Base-by-base conservation (phyloP, 805 yeast species). In the Candida silvatica region DNA sequence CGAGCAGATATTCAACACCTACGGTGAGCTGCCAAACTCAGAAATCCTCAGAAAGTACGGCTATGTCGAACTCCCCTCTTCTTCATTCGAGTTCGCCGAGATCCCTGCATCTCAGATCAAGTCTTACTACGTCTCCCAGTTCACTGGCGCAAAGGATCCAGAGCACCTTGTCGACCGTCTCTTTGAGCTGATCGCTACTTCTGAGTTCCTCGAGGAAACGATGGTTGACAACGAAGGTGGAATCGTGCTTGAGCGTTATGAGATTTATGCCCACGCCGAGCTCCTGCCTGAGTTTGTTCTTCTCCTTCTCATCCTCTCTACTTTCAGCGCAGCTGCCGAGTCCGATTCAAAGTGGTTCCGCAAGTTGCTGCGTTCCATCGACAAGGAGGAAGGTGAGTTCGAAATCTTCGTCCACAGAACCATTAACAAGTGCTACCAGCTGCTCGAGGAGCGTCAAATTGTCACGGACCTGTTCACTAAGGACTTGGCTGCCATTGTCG, bases 11-110 rank as follows among this genome's bases (percentile, higher is more conserved):
- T 88, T 72, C 58, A 90, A 90, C 58, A 80, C 86, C 0, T 90
- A 92, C 54, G 94, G 95, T 1, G 92, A 87, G 30, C 77, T 83
- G 44, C 92, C 97, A 25, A 90, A 88, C 54, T 64, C 90, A n/a
- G 97, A 92, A 49, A 67, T 92, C 22, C 62, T 92, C 37, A 71
- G 98, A 48, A 70, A 95, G 38, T 90, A 90, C 47, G 98, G 98
- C 0, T 90, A 84, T 48, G 92, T 86, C 18, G 96, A 88, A 58
- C 36, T 52, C 24, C 66, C 64, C 16, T 84, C 85, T 0, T 80
- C 92, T 2, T 72, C 70, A 31, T 74, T 64, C 51, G 97, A 90
- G 54, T 80, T 83, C 48, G 95, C 80, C 6, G 97, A 90, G 55
- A 47, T 90, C 3, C 65, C 77, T 2, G 44, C 79, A 18, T 44